A percentile compares a stretch with the other conserved stretches of the same genome.
phyloP scores from a whole-genome alignment of 2,329 filamentous ascomycete species.

The Rugonectria rugulosa region DNA sequence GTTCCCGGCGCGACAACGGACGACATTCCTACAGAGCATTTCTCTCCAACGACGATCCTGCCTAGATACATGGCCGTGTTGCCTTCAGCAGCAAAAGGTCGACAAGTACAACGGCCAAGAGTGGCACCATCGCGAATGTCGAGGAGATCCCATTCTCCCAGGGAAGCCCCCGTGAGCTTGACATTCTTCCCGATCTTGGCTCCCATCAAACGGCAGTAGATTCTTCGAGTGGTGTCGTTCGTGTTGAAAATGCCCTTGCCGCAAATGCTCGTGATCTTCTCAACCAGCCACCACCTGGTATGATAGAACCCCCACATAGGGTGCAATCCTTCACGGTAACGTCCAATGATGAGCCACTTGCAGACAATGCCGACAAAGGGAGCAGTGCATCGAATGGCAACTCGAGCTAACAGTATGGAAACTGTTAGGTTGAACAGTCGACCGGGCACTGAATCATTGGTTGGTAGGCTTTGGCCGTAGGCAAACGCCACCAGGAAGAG shows the following conservation, averaged over 20 bases:
- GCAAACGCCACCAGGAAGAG: conserved; percentile 57
- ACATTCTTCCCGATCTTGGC: conserved; percentile 61
- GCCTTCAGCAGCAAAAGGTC: conserved; percentile 63
- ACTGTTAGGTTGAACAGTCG: conserved; percentile 57
- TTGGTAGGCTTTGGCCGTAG: conserved; percentile 49
- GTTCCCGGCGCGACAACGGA: conserved; percentile 61
- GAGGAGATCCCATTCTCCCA: conserved; percentile 66
- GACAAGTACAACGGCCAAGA: conserved; percentile 56
- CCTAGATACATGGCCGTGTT: conserved; percentile 66
- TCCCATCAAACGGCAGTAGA: conserved; percentile 61
- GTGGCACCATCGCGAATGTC: conserved; percentile 58
- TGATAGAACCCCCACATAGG: conserved; percentile 68
- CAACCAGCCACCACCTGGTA: conserved; percentile 65
- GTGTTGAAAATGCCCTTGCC: conserved; percentile 56
- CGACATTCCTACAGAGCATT: conserved; percentile 55
- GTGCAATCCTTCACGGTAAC: conserved; percentile 60
- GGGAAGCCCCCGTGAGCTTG: conserved; percentile 50
- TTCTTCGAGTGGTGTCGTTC: conserved; percentile 47
- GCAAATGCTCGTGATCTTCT: conserved; percentile 59
- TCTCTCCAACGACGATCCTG: conserved; percentile 56
- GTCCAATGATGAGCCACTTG: conserved; percentile 64
- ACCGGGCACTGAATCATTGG: conserved; percentile 49
- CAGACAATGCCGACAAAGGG: conserved; percentile 57
- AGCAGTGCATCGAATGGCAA: conserved; percentile 47
- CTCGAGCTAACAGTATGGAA: conserved; percentile 52